Evolutionary conservation across 2,329 filamentous ascomycete genomes (phyloP).

Genomic region (Trichoderma gracile): DNA sequence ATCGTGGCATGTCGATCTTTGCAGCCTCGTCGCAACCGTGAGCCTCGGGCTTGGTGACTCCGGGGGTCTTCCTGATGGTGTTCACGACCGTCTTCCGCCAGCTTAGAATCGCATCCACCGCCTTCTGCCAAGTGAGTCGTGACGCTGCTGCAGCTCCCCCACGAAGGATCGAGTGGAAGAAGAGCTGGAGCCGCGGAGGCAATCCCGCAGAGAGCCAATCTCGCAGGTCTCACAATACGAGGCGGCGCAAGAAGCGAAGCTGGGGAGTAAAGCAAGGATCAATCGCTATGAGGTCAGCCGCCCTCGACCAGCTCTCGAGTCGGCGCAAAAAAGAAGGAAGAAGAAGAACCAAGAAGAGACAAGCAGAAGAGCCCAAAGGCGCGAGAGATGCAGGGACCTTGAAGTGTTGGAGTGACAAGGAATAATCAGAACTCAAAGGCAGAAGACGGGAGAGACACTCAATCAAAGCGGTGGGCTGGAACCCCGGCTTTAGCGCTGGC

Average conservation of each 20-base stretch:
- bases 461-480: conserved; percentile 24
- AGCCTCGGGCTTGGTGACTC: neutral
- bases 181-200: neutral
- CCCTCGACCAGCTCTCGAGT: neutral
- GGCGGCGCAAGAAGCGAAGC: neutral
- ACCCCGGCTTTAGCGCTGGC: conserved; percentile 16
- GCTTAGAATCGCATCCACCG: conserved; percentile 6
- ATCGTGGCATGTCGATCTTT: conserved; percentile 18
- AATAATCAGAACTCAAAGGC: neutral
- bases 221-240: neutral
- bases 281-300: neutral
- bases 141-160: neutral
- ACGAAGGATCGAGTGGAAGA: neutral
- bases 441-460: neutral
- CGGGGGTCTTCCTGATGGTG: no score
- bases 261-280: neutral
- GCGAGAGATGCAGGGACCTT: neutral
- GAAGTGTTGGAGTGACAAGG: neutral
- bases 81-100: neutral
- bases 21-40: conserved; percentile 13
- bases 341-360: neutral
- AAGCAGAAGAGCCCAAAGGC: neutral
- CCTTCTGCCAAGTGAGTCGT: neutral
- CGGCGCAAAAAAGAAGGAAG: neutral
- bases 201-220: conserved; percentile 4